A percentile compares a stretch with the other conserved stretches of the same genome.
Evolutionary conservation across 2,329 filamentous ascomycete species (phyloP).

Genomic region (Diaporthe amygdali): DNA sequence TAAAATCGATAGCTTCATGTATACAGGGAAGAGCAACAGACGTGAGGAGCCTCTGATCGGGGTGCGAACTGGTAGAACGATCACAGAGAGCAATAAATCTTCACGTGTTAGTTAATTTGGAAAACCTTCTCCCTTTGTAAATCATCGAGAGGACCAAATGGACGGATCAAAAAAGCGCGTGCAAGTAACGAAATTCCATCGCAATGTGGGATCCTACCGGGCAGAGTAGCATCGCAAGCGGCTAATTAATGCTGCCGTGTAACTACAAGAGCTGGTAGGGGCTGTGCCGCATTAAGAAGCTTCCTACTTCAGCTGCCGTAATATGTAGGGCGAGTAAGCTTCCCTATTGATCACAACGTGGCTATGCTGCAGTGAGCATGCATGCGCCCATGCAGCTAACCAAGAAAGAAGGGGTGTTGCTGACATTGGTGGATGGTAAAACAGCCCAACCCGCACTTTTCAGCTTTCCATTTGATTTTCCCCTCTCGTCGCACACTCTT

Average conservation of each 20-base stretch:
- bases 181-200: no score
- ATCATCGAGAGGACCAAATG: no score
- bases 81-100: no score
- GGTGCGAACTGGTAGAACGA: no score
- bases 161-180: no score
- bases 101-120: no score
- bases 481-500: no score
- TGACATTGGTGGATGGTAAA: neutral
- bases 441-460: neutral
- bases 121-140: no score
- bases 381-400: neutral
- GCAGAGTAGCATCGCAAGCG: constrained; percentile 29
- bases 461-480: neutral
- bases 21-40: neutral
- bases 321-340: no score
- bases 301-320: no score
- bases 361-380: neutral
- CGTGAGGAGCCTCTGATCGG: no score
- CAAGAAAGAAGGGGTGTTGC: neutral
- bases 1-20: neutral
- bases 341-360: neutral
- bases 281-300: neutral
- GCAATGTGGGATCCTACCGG: no score
- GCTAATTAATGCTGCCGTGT: neutral
- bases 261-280: neutral